phyloP scores from a whole-genome alignment of 129 eudicot genomes.

The Kitagawia praeruptora region DNA sequence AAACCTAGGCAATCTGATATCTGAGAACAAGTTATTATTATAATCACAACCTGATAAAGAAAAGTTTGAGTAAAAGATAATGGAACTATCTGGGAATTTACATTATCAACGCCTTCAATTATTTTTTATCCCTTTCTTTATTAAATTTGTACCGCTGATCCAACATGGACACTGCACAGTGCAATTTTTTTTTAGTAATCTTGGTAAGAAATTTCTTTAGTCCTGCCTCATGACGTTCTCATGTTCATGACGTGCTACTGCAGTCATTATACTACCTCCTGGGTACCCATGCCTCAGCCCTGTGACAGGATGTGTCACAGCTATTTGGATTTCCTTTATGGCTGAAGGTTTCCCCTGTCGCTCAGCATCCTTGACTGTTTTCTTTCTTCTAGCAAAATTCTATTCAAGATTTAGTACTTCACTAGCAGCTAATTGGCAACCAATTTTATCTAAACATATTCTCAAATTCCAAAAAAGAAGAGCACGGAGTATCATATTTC shows the following conservation, averaged over 20 bases:
- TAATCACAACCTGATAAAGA: not conserved
- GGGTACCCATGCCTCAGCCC: not conserved
- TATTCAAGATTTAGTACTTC: not conserved
- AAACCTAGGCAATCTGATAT: not conserved
- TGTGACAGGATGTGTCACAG: not conserved
- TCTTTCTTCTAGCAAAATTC: not conserved
- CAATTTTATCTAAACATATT: too few relatives aligned
- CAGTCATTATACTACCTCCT: too few relatives aligned
- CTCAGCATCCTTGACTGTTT: not conserved
- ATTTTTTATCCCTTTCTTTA: not conserved
- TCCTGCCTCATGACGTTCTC: too few relatives aligned
- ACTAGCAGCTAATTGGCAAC: not conserved
- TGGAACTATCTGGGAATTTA: not conserved
- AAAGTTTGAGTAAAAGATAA: not conserved
- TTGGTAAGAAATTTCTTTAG: not conserved
- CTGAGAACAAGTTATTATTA: not conserved
- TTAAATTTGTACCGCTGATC: not conserved
- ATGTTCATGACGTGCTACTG: not conserved
- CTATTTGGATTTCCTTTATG: not conserved
- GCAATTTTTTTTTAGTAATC: too few relatives aligned
- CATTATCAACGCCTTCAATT: not conserved
- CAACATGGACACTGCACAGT: not conserved
- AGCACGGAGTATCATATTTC: not conserved
- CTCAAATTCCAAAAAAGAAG: not conserved
- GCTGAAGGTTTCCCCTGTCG: not conserved